These are phyloP conservation scores for Laetiporus sulphureus DNA, from an alignment of 1,284 basidiomycete genomes.

Conservation along the genomic window DNA sequence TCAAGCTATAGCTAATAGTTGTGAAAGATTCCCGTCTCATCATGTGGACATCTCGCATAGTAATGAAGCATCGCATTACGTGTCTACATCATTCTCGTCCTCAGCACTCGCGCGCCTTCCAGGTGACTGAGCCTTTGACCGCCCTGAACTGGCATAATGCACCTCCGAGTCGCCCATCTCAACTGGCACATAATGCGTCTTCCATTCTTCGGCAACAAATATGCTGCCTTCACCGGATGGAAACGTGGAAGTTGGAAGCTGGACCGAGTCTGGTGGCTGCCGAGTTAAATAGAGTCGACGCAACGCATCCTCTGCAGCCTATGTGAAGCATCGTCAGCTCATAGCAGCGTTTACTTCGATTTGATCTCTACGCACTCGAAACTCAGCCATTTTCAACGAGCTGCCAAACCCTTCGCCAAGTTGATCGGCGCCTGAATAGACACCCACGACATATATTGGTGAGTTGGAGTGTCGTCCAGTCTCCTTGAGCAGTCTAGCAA, in stretches of 20 bases:
- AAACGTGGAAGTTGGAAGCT: slow-evolving; percentile 69
- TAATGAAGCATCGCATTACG: slow-evolving; percentile 23
- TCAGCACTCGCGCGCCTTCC: slow-evolving; percentile 17
- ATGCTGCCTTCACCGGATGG: slow-evolving; percentile 42
- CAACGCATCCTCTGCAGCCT: slow-evolving; percentile 84
- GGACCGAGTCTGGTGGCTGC: slow-evolving; percentile 57
- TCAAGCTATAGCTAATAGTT: too few relatives aligned
- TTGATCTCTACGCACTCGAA: slow-evolving; percentile 68
- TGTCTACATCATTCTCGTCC: slow-evolving; percentile 20
- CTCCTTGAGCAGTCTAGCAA: slow-evolving; percentile 76
- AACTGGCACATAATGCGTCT: slow-evolving; percentile 45
- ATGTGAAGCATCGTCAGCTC: slow-evolving; percentile 6
- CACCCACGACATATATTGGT: slow-evolving; percentile 90
- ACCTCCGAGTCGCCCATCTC: slow-evolving; percentile 57
- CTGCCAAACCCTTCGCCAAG: slow-evolving; percentile 95
- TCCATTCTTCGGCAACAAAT: slow-evolving; percentile 28
- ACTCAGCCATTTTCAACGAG: slow-evolving; percentile 93
- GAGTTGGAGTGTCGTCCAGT: slow-evolving; percentile 86
- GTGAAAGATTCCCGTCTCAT: too few relatives aligned
- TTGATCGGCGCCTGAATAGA: slow-evolving; percentile 85
- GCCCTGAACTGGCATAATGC: slow-evolving; percentile 58
- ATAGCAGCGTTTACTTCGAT: slow-evolving; percentile 1
- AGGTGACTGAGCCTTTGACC: slow-evolving; percentile 25
- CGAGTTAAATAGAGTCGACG: slow-evolving; percentile 76
- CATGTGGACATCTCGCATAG: too few relatives aligned